These are phyloP conservation scores for Trametes coccinea DNA, from an alignment of 768 basidiomycete genomes.

Conservation along the genomic window DNA sequence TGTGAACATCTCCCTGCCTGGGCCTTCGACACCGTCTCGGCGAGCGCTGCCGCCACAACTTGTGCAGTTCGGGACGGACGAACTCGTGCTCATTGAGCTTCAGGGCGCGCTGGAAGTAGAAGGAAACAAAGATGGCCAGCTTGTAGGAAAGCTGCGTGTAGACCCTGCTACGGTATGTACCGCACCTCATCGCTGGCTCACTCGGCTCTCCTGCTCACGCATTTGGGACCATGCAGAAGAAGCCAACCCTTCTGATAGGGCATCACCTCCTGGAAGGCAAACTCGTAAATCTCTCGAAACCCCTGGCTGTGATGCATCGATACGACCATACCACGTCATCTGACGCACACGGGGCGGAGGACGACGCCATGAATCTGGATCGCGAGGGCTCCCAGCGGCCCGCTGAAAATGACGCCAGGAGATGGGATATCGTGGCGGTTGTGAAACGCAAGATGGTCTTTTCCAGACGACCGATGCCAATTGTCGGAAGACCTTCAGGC, in stretches of 20 bases:
- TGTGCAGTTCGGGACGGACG: conserved; percentile 73
- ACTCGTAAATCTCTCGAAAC: conserved; percentile 71
- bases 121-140: conserved; percentile 61
- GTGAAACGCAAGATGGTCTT: conserved; percentile 85
- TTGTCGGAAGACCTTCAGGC: conserved; percentile 32
- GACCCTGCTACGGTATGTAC: conserved; percentile 56
- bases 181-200: background rate
- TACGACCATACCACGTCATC: background rate
- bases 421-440: conserved; percentile 66
- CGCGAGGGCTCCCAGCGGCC: conserved; percentile 25
- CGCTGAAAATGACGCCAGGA: conserved; percentile 23
- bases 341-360: conserved; percentile 1
- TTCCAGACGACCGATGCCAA: conserved; percentile 79
- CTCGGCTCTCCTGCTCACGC: background rate
- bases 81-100: conserved; percentile 82
- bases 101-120: conserved; percentile 83
- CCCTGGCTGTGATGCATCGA: conserved; percentile 74
- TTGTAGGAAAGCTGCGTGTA: conserved; percentile 77
- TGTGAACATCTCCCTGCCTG: conserved; percentile 43
- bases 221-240: conserved; percentile 48
- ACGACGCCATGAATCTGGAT: conserved; percentile 25
- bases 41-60: conserved; percentile 62
- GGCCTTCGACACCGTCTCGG: conserved; percentile 27
- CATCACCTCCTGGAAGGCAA: conserved; percentile 92
- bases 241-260: conserved; percentile 79